Percentiles rank a stretch among this genome's conserved stretches.
phyloP scores from a whole-genome alignment of 2,329 filamentous ascomycete species.

The Colletotrichum falcatum region DNA sequence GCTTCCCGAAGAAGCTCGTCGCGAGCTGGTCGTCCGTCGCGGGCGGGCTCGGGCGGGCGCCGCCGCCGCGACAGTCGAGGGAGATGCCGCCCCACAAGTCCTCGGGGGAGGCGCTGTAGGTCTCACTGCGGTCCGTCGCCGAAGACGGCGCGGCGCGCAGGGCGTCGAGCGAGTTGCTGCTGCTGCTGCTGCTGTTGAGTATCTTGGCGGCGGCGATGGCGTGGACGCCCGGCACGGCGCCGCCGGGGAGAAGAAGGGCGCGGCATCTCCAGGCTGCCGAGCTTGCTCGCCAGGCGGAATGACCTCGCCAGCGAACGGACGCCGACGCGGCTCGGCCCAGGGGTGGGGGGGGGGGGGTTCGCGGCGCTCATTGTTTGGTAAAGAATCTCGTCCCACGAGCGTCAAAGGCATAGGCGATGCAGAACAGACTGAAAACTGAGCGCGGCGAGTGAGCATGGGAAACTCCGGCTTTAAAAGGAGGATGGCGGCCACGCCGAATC shows the following conservation, averaged over 20 bases:
- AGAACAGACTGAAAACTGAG: too few relatives aligned
- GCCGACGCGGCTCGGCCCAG: slow-evolving; percentile 5
- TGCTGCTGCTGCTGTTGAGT: not conserved
- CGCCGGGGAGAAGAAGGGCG: not conserved
- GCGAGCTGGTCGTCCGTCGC: not conserved
- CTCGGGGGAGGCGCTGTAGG: not conserved
- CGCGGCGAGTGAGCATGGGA: not conserved
- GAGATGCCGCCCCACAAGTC: not conserved
- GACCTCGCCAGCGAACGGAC: slow-evolving; percentile 16
- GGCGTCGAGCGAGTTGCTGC: not conserved
- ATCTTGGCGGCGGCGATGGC: not conserved
- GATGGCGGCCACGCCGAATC: not conserved
- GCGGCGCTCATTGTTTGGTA: slow-evolving; percentile 27
- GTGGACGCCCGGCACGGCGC: not conserved
- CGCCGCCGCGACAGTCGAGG: too few relatives aligned
- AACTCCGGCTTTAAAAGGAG: not conserved
- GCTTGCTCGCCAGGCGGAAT: not conserved
- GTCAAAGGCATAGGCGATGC: not conserved
- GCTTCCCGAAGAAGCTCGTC: slow-evolving; percentile 13
- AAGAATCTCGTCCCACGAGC: not conserved
- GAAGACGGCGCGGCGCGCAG: not conserved
- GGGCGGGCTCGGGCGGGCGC: not conserved
- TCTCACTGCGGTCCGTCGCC: not conserved
- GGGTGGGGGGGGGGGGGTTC: too few relatives aligned
- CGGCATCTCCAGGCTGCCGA: not conserved